Evolutionary conservation across 2,329 filamentous ascomycete genomes (phyloP).

Genomic region (Arthrobotrys conoides): DNA sequence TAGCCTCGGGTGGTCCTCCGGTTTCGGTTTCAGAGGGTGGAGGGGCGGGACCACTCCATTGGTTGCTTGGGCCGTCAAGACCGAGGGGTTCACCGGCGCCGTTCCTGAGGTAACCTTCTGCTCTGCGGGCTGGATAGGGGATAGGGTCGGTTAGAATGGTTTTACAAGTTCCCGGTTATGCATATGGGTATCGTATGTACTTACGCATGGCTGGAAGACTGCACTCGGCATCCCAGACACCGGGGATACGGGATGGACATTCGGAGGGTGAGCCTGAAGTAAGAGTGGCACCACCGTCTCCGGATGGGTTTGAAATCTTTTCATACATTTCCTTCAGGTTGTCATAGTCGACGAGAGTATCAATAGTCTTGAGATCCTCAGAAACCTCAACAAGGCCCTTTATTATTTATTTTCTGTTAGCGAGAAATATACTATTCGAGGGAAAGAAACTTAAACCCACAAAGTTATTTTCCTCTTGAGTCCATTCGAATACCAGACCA

Average conservation of each 20-base stretch:
- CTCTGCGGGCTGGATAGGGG: constrained; percentile 34
- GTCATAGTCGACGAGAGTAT: constrained; percentile 69
- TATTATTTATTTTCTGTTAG: constrained; percentile 20
- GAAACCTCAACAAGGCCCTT: constrained; percentile 62
- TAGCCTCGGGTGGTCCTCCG: constrained; percentile 11
- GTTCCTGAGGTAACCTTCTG: constrained; percentile 30
- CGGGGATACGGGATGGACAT: constrained; percentile 40
- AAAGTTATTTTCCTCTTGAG: constrained; percentile 81
- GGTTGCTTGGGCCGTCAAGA: constrained; percentile 56
- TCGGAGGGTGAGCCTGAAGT: constrained; percentile 39
- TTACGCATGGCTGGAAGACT: constrained; percentile 62
- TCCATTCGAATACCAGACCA: constrained; percentile 96
- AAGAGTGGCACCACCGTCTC: constrained; percentile 69
- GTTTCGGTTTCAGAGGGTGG: constrained; percentile 19
- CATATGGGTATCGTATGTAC: not conserved
- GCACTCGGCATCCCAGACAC: constrained; percentile 63
- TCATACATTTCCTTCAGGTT: constrained; percentile 69
- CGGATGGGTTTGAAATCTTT: constrained; percentile 69
- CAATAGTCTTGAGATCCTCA: constrained; percentile 65
- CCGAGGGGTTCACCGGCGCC: constrained; percentile 51
- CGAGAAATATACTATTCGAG: not conserved
- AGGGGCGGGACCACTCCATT: constrained; percentile 43
- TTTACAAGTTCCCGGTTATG: not conserved
- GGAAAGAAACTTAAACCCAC: constrained; percentile 66
- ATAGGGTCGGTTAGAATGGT: constrained; percentile 25